Base-by-base conservation (phyloP, 2,329 filamentous ascomycete species). In the Fusarium compactum region DNA sequence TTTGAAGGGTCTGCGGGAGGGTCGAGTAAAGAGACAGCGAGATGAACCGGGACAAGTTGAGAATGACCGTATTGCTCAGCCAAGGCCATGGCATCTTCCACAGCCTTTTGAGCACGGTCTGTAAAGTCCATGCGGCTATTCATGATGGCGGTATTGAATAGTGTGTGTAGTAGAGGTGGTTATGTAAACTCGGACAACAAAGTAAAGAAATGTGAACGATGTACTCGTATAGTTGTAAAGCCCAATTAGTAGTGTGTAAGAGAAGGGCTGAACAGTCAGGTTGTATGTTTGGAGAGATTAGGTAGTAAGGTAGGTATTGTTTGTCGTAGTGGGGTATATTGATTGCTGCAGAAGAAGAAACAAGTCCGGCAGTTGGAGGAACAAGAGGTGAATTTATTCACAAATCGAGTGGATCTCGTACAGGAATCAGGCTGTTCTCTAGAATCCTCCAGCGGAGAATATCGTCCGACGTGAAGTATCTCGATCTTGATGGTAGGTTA, bases 1-100 rank as follows among this genome's bases (percentile, higher is more conserved):
- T 93, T 95, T 74, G 92, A 94, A 73, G 86, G 88, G 80, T 94
- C 92, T 65, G 89, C 86, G 18, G 90, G 89, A 46, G 92, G 92
- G 69, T 94, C 92, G 76, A 95, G 87, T 63, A 96, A 88, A 51
- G 92, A 90, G 58, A 95, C 92, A 46, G 95, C 95, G 56, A 99
- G 88, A 80, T 99, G 96, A 65, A 98, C 82, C 18, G 96, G 96
- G 58, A 95, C 87, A 66, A 98, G 89, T 81, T 99, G 95, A 43
- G 94, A 91, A 83, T 99, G 96, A 41, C 90, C 89, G 80, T 98
- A 97, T 83, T 96, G 91, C 81, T 94, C 90, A 73, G 95, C 94
- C 76, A 98, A 87, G 65, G 88, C 86, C 86, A 96, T 95, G 80
- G 95, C 93, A 80, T 98, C 94, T 76, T 92, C 89, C 78, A 99